Base-by-base conservation (phyloP, 2,329 filamentous ascomycete genomes). In the Exserohilum turcica region DNA sequence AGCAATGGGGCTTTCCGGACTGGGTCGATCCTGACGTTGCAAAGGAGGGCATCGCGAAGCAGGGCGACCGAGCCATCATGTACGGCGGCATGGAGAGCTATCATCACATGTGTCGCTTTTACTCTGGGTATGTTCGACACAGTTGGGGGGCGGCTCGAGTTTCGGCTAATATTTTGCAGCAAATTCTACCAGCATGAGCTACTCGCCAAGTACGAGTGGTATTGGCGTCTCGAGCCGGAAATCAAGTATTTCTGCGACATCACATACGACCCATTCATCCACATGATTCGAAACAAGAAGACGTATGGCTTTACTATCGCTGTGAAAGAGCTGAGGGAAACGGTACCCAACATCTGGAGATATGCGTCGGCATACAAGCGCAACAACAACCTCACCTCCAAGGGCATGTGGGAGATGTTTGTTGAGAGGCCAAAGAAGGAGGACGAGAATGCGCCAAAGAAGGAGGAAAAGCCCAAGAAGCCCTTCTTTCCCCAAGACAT, bases 171-270 rank as follows among this genome's bases (percentile, higher is more conserved):
- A 15, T 27, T 7, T 6, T 43, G 28, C 51, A 87, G 91, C 37
- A 94, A 95, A 78, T 99, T 99, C 79, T 99, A 94, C 82, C 96
- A 97, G 76, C 94, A 99, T 73, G 89, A 92, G 60, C 84, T 97
- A 29, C 84, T 99, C 39, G 85, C 90, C 72, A 97, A 97, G 77
- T 99, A 97, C 78, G 92, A 97, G 73, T 99, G 94, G 94, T 99
- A 99, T 81, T 99, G 94, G 94, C 91, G 94, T 60, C 81, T 99
- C 66, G 94, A 99, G 82, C 94, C 94, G 61, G 94, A 99, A 78
- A 97, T 99, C 84, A 97, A 93, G 79, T 99, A 97, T 80, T 99
- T 99, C 80, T 99, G 94, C 77, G 94, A 99, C 74, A 97, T 99
- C 65, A 99, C 94, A 61, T 99, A 99, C 72, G 94, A 99, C 74